Conservation (phyloP, 345 rosid genomes). For the Moricandia arvensis region DNA sequence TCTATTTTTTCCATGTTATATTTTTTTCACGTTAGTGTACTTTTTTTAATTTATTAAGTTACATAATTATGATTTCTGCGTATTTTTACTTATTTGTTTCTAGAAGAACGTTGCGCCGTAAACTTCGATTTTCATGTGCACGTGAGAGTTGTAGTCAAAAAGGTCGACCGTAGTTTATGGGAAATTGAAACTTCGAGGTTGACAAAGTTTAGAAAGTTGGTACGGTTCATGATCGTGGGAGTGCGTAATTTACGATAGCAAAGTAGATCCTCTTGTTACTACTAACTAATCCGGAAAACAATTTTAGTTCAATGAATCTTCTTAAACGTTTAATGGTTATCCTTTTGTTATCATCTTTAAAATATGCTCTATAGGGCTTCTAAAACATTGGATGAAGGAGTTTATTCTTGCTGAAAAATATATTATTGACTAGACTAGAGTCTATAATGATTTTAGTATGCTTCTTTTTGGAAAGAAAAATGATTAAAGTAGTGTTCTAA, state of each 20-base stretch:
- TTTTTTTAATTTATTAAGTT: not conserved
- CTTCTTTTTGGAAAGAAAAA: no score
- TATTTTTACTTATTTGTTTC: slow-evolving; percentile 1
- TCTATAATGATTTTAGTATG: no score
- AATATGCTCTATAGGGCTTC: no score
- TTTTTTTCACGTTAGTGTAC: no score
- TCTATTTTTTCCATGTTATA: not conserved
- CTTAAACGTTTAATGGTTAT: not conserved
- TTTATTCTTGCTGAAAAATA: no score
- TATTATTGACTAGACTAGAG: no score
- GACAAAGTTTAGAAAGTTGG: slow-evolving; percentile 13
- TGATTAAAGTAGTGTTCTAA: no score
- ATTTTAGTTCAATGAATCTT: not conserved
- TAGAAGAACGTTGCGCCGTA: no score
- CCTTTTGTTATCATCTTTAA: not conserved
- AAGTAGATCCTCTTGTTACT: no score
- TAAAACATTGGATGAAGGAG: no score
- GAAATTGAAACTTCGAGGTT: not conserved
- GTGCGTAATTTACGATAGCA: not conserved
- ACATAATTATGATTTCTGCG: not conserved
- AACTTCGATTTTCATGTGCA: slow-evolving; percentile 23
- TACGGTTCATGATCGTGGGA: slow-evolving; percentile 33
- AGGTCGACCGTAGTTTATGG: slow-evolving; percentile 8
- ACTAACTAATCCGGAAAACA: no score
- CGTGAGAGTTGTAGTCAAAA: slow-evolving; percentile 38